Evolutionary conservation across 139 green algal genomes (phyloP), one percentile per base, ranked within the genome.

Genomic region (Haematococcus sp.): DNA sequence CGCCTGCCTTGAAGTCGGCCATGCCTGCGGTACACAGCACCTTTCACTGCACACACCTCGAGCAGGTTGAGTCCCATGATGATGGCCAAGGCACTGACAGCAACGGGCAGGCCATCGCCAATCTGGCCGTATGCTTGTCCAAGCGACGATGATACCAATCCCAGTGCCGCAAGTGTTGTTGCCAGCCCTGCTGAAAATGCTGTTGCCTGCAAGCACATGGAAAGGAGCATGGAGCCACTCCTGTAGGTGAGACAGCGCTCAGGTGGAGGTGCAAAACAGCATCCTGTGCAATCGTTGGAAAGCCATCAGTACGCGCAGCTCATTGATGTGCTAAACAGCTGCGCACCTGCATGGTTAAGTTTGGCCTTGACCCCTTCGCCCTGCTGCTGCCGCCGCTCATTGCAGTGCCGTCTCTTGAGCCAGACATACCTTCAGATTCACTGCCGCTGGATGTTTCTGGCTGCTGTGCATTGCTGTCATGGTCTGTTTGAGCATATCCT

Each of bases 51-150:
- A 23, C 76, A 28, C 75, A 85, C 84, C 76, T 94, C 90, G 16
- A 99, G 87, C 40, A 99, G 88, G 73, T 98, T 98, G 28, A 98
- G 80, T 0, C 95, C 95, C 94, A 98, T 98, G 15, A 84, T 20
- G 2, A 98, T 89, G 3, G 95, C 95, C 46, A 98, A 68, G 2
- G 85, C 0, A 46, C 78, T 83, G 23, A 92, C 90, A 0, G 76
- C 77, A 0, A 81, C 28, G 3, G 84, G 80, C 51, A 86, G 27
- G n/a, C 73, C 63, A 11, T 44, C 20, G 35, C 75, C 72, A 68
- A 82, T 74, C 73, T 94, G 87, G 17, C 94, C 95, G 74, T 98
- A 98, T 1, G 93, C 91, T 17, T 77, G 78, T 0, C 95, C 95
- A 4, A 94, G 31, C 3, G 81, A 27, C 2, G 91, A 84, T 0